Evolutionary conservation across 2,329 filamentous ascomycete species (phyloP).

Genomic region (Ophiostoma ulmi): DNA sequence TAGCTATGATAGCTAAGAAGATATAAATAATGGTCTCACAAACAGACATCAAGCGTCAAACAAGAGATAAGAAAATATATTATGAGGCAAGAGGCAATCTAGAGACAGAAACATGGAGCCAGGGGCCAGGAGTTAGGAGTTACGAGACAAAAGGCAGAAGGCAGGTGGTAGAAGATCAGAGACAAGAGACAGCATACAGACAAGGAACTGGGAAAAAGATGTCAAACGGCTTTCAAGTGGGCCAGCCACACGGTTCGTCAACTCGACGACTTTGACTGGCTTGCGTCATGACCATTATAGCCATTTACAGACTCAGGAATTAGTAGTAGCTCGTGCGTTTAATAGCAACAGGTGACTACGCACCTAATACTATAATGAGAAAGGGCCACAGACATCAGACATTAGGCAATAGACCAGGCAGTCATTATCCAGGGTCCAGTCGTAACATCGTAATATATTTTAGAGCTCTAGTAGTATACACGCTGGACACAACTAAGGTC

Average conservation of each 20-base stretch:
- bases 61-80: background rate
- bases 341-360: no score
- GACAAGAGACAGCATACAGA: background rate
- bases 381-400: no score
- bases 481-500: background rate
- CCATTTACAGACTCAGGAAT: no score
- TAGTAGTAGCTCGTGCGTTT: no score
- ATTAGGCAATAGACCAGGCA: no score
- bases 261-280: background rate
- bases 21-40: background rate
- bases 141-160: background rate
- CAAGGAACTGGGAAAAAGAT: background rate
- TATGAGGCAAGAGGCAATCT: no score
- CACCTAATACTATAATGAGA: no score
- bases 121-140: no score
- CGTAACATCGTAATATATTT: background rate
- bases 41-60: background rate
- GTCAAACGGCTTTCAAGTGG: background rate
- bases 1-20: background rate
- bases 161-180: background rate
- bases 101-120: background rate
- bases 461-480: background rate
- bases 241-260: background rate
- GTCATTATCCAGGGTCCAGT: background rate
- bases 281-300: no score